A percentile compares a stretch with the other conserved stretches of the same genome.
Conservation (phyloP, 176 grass and related monocot species). For the Triticum urartu region DNA sequence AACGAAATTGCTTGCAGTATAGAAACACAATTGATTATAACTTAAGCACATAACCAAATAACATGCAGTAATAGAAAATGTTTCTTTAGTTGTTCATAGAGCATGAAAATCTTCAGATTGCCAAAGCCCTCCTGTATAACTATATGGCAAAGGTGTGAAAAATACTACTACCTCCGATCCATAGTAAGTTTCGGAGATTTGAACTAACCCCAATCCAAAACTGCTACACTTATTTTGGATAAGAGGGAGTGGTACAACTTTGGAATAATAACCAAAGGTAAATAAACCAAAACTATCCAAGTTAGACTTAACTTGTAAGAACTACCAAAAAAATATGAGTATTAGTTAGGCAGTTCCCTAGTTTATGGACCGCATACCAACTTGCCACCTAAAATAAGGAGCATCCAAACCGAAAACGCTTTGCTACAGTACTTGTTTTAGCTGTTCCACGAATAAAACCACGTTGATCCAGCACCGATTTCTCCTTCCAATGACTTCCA, state of each 20-base stretch:
- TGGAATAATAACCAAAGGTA: background rate
- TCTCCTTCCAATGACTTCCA: background rate
- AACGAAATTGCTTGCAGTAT: background rate
- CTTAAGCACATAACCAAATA: background rate
- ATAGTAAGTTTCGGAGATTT: no score
- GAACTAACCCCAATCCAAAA: no score
- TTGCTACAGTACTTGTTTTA: background rate
- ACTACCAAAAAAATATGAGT: background rate
- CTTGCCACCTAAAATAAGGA: background rate
- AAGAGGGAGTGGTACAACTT: background rate
- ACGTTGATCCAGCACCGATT: slow-evolving; percentile 4
- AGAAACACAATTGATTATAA: background rate
- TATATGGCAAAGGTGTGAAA: background rate
- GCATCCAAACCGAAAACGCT: background rate
- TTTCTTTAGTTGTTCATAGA: background rate
- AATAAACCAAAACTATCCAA: background rate
- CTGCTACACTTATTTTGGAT: no score
- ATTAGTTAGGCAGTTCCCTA: background rate
- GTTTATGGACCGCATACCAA: background rate
- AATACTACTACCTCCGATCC: background rate
- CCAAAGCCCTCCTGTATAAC: background rate
- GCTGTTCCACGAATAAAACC: background rate
- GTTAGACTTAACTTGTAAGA: background rate
- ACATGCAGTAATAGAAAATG: background rate
- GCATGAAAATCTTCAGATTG: background rate